Percentiles rank a stretch among this genome's conserved stretches.
Evolutionary conservation across 495 filamentous ascomycete species (phyloP).

Genomic region (Talaromyces nanjingensis): DNA sequence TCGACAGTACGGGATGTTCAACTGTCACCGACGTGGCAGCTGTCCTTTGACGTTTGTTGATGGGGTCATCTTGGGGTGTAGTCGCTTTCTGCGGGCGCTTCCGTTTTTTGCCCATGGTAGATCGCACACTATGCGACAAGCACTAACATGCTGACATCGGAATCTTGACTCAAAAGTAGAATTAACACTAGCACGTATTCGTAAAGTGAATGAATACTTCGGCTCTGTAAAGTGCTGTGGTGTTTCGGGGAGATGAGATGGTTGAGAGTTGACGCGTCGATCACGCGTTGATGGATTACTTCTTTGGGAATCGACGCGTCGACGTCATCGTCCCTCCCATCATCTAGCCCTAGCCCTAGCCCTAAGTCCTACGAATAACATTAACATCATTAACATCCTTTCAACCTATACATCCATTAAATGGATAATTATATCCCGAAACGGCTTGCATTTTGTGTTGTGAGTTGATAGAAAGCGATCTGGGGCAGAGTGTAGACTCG

Average conservation of each 20-base stretch:
- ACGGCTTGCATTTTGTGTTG: too few species aligned
- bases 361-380: not conserved
- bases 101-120: conserved; percentile 35
- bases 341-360: not conserved
- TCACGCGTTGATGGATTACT: not conserved
- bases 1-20: conserved; percentile 61
- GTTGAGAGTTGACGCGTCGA: not conserved
- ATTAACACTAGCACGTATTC: not conserved
- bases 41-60: not conserved
- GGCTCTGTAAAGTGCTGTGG: not conserved
- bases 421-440: too few species aligned
- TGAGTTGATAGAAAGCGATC: too few species aligned
- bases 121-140: not conserved
- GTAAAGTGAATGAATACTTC: not conserved
- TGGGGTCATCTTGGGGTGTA: conserved; percentile 12
- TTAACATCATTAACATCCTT: not conserved
- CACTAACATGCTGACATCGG: not conserved
- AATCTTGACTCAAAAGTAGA: not conserved
- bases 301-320: not conserved
- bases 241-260: not conserved
- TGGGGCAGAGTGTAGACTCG: too few species aligned
- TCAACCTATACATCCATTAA: not conserved
- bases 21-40: not conserved
- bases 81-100: conserved; percentile 32
- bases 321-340: conserved; percentile 12